Base-by-base conservation (phyloP, 2,329 filamentous ascomycete genomes). In the Dothideomycetes sp. region DNA sequence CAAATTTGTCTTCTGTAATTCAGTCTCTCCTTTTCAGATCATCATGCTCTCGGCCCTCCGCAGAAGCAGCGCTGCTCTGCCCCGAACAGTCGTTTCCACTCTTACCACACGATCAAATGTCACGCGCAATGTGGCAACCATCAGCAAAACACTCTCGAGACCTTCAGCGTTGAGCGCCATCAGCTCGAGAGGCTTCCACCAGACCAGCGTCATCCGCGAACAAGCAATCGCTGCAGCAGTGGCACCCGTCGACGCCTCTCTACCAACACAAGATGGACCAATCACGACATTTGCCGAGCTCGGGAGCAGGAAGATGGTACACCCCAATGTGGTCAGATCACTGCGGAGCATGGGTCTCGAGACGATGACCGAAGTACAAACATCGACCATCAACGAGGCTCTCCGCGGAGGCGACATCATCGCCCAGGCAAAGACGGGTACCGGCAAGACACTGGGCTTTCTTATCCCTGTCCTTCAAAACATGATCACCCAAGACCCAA, bases 361-460 rank as follows among this genome's bases (percentile, higher is more conserved):
- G 36, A 76, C 69, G 31, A 96, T 98, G 91, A 96, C 89, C 16
- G 82, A 91, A 16, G 89, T 98, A 11, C 91, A 98, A 61, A 71
- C 77, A 35, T 73, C 80, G 57, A 94, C 89, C 10, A 87, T 98
- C 55, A 77, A 77, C 44, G 73, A 84, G 41, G 84, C 84, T 3
- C 66, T 96, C 31, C 76, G 78, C 49, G 88, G 91, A 16, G 75
- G 70, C 44, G 89, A 95, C 60, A 71, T 94, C 40, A 62, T 96
- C 49, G 91, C 89, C 34, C 91, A 96, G 66, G 91, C 91, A 44
- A 94, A 85, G 65, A 98, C 91, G 7, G 91, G 91, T 57, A 96
- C 91, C 3, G 91, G 91, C 57, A 98, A 98, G 66, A 98, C 91
- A 0, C 66, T 96, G 42, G 91, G 85, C 27, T 98, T 96, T 68